phyloP scores from a whole-genome alignment of 306 rosid species.

The Quercus mongolica region DNA sequence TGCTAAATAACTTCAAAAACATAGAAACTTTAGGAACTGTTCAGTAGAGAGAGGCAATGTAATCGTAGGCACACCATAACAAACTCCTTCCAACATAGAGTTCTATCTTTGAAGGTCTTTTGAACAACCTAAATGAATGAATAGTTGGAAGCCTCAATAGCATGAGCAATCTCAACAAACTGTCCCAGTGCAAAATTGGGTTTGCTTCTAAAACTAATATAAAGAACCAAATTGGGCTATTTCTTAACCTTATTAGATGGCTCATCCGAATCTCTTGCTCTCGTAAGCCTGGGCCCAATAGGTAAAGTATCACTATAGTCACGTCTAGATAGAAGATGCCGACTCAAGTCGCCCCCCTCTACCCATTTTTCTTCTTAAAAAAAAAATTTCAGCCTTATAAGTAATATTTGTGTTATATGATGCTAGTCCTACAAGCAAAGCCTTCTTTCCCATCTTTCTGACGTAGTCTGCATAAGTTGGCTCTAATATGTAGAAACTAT shows the following conservation, averaged over 20 bases:
- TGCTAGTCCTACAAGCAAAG: too few species aligned
- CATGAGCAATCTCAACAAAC: constrained; percentile 52
- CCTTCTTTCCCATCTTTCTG: too few species aligned
- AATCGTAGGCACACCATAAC: background rate
- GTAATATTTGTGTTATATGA: too few species aligned
- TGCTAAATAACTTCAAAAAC: too few species aligned
- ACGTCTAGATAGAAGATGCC: fast-evolving
- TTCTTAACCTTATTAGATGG: constrained; percentile 32
- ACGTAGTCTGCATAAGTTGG: too few species aligned
- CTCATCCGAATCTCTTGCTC: too few species aligned
- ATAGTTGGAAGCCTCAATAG: constrained; percentile 44
- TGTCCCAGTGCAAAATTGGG: constrained; percentile 26
- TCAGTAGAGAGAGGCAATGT: constrained; percentile 16
- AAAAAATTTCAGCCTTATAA: constrained; percentile 33
- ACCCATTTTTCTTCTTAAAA: constrained; percentile 19
- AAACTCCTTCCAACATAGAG: constrained; percentile 55
- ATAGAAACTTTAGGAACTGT: constrained; percentile 26
- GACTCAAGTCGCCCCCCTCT: constrained; percentile 34
- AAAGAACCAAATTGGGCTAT: constrained; percentile 52
- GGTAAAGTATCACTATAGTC: too few species aligned
- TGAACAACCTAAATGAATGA: constrained; percentile 67
- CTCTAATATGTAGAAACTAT: too few species aligned
- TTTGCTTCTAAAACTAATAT: constrained; percentile 55
- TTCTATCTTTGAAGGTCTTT: constrained; percentile 35
- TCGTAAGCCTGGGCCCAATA: fast-evolving